phyloP scores from a whole-genome alignment of 345 rosid genomes.

The Brassica incana region DNA sequence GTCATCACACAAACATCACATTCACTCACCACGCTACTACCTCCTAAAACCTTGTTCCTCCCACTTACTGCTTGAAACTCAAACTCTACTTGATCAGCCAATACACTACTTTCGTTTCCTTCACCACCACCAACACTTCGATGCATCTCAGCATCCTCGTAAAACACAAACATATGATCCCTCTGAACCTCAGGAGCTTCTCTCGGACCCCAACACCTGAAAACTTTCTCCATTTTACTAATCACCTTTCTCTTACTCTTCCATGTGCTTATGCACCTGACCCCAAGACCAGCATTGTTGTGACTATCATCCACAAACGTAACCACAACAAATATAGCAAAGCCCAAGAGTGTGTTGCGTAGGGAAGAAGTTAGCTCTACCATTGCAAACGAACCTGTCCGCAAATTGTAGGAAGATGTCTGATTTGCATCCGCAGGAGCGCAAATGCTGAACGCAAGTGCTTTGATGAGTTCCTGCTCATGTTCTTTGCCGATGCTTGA shows the following conservation, averaged over 20 bases:
- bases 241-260: not conserved
- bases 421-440: not conserved
- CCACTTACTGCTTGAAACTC: not conserved
- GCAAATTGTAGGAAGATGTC: not conserved
- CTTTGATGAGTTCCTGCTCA: not conserved
- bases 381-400: not conserved
- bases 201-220: not conserved
- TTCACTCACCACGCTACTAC: not conserved
- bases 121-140: not conserved
- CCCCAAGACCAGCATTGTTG: not conserved
- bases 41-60: not conserved
- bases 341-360: not conserved
- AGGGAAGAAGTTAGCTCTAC: not conserved
- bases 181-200: not conserved
- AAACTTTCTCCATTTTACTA: not conserved
- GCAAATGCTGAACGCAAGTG: not conserved
- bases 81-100: not conserved
- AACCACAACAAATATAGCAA: not conserved
- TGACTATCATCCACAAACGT: not conserved
- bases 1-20: not conserved
- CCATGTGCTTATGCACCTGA: not conserved
- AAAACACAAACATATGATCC: not conserved
- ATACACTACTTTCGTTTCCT: not conserved
- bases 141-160: not conserved
- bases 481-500: not conserved